These are phyloP conservation scores for Colletotrichum coccodes DNA, from an alignment of 2,329 filamentous ascomycete species.

Conservation along the genomic window DNA sequence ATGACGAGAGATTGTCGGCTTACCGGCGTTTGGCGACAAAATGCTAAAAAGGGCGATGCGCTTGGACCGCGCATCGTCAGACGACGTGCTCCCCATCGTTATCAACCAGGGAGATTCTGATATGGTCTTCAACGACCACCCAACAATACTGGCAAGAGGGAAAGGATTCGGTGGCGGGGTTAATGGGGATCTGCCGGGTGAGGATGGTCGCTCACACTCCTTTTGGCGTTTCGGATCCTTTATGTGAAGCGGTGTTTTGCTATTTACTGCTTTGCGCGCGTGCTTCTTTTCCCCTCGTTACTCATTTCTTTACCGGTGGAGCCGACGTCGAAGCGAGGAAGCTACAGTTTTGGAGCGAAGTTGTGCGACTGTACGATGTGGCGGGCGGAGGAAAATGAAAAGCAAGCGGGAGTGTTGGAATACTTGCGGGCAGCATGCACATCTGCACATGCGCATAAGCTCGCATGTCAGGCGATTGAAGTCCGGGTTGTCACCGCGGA, in stretches of 20 bases:
- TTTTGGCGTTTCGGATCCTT: constrained; percentile 30
- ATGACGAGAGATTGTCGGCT: not conserved
- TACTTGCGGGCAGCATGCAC: constrained; percentile 11
- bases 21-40: constrained; percentile 9
- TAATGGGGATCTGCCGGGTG: constrained; percentile 28
- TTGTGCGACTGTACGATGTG: constrained; percentile 32
- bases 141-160: constrained; percentile 22
- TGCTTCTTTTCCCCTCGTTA: constrained; percentile 1
- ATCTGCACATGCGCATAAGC: not conserved
- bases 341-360: constrained; percentile 20
- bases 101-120: constrained; percentile 7
- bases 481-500: not conserved
- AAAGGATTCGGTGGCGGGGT: not conserved
- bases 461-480: not conserved
- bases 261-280: constrained; percentile 18
- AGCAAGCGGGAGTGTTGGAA: constrained; percentile 23
- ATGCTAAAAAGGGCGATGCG: not conserved
- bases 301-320: not conserved
- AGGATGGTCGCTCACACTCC: constrained; percentile 32
- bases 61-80: not conserved
- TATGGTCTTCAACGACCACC: constrained; percentile 17
- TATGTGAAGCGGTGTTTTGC: constrained; percentile 30
- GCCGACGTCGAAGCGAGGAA: constrained; percentile 6
- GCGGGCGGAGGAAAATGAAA: constrained; percentile 16
- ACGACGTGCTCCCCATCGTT: not conserved